A percentile compares a stretch with the other conserved stretches of the same genome.
Conservation (phyloP, 1,284 basidiomycete genomes). For the Inonotus hispidus region DNA sequence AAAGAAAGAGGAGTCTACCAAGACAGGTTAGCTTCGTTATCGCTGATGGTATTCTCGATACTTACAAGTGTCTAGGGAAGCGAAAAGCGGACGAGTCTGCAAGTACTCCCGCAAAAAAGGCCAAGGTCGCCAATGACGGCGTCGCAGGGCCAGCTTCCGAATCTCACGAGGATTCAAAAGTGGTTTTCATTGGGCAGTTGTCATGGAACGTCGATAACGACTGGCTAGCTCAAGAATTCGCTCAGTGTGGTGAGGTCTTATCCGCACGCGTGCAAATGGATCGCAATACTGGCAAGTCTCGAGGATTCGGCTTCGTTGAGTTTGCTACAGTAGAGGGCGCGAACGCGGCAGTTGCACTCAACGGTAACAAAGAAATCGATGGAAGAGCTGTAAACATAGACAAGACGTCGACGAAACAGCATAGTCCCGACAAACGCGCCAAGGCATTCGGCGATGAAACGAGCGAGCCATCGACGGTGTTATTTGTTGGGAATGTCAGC, state of each 20-base stretch:
- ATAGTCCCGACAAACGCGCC: constrained; percentile 66
- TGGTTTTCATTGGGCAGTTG: constrained; percentile 89
- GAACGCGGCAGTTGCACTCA: constrained; percentile 72
- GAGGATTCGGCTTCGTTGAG: constrained; percentile 94
- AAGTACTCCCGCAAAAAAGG: constrained; percentile 72
- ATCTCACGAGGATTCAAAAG: constrained; percentile 53
- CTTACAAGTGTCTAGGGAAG: constrained; percentile 46
- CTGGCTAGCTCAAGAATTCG: constrained; percentile 90
- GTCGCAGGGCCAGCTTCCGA: constrained; percentile 40
- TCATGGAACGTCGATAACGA: constrained; percentile 99
- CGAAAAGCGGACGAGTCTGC: constrained; percentile 78
- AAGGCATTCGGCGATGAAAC: constrained; percentile 70
- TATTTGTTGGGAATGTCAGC: constrained; percentile 91
- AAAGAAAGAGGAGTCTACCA: constrained; percentile 33
- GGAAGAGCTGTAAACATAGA: constrained; percentile 88
- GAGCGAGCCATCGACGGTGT: constrained; percentile 68
- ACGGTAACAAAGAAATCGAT: constrained; percentile 84
- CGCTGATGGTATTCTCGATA: constrained; percentile 11
- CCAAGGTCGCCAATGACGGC: constrained; percentile 60
- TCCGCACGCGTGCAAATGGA: constrained; percentile 90
- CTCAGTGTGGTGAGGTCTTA: constrained; percentile 82
- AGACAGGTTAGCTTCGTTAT: not conserved
- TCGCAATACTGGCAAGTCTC: constrained; percentile 81
- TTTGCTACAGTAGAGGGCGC: constrained; percentile 76
- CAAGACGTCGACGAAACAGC: constrained; percentile 57